These are phyloP conservation scores for Candida sp. DNA, from an alignment of 1,139 yeast species.

Conservation along the genomic window DNA sequence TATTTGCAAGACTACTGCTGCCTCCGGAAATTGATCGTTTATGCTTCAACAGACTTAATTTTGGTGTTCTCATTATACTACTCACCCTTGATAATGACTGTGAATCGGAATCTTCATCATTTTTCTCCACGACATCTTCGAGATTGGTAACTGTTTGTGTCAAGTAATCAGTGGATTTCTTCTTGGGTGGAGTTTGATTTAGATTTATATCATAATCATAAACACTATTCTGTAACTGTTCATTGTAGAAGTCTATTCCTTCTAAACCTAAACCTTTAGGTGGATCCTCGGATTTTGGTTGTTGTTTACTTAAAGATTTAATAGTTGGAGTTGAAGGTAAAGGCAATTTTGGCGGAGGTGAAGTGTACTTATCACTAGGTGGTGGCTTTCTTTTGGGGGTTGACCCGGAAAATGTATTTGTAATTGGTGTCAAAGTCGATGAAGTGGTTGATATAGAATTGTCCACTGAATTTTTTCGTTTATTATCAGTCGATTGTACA, in stretches of 20 bases:
- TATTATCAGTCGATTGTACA: not conserved
- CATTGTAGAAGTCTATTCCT: conserved; percentile 25
- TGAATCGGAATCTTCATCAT: conserved; percentile 3
- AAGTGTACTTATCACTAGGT: conserved; percentile 8
- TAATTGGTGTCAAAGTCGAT: conserved; percentile 1
- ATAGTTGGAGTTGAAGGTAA: conserved; percentile 16
- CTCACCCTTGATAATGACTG: conserved; percentile 19
- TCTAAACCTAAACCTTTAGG: conserved; percentile 42
- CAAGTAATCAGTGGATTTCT: conserved; percentile 10
- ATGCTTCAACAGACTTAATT: conserved; percentile 31
- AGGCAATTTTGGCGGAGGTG: conserved; percentile 36
- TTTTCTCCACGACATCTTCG: conserved; percentile 17
- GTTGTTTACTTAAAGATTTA: conserved; percentile 5
- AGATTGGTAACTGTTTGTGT: conserved; percentile 40
- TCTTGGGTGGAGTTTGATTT: conserved; percentile 1
- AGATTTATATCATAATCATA: conserved; percentile 5
- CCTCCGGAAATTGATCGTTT: conserved; percentile 43
- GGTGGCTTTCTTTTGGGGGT: conserved; percentile 16
- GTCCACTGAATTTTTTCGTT: conserved; percentile 1
- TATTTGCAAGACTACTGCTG: conserved; percentile 21
- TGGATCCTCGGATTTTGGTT: conserved; percentile 11
- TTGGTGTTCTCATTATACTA: conserved; percentile 30
- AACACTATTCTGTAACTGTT: conserved; percentile 4
- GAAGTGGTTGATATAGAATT: not conserved
- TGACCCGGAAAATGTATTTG: conserved; percentile 5